Evolutionary conservation across 768 basidiomycete genomes (phyloP), one percentile per base, ranked within the genome.

Genomic region (Serendipita vermifera): DNA sequence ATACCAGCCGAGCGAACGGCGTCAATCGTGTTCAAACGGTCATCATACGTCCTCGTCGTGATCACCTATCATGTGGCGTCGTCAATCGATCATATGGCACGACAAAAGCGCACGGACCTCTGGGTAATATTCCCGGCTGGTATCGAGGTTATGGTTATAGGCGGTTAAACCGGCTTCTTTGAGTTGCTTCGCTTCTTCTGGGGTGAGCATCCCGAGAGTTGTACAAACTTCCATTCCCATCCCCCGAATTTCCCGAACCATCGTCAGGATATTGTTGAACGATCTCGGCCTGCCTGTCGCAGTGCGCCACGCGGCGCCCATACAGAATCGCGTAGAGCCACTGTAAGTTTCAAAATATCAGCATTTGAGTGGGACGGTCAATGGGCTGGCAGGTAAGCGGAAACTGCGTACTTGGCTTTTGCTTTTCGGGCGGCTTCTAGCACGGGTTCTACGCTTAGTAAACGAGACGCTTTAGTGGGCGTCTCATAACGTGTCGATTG

Each of bases 151-250:
- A 68, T 99, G 94, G 67, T 99, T 99, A 71, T 98, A 97, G 2
- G 94, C 94, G 41, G 92, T 96, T 64, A 98, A 71, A 29, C 94
- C 94, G 33, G 94, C 94, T 72, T 92, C 83, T 69, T 97, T 98
- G 59, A 99, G 75, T 63, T 84, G 84, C 60, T 74, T 74, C 24
- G 94, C 94, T 70, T 99, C 94, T 58, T 92, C 90, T 22, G 92
- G 87, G 9, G 82, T 81, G 43, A 99, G 76, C 94, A 99, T 98
- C 41, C 94, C 94, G 29, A 99, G 79, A 3, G 94, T 99, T 38
- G 94, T 97, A 73, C 94, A 99, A 24, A 99, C 94, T 71, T 99
- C 94, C 94, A 99, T 96, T 36, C 85, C 93, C 88, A 97, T 92
- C 17, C 79, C 87, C 61, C 93, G 82, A 67, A 90, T 82, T 68